Conservation (phyloP, 768 basidiomycete species). For the Suillus bovinus region DNA sequence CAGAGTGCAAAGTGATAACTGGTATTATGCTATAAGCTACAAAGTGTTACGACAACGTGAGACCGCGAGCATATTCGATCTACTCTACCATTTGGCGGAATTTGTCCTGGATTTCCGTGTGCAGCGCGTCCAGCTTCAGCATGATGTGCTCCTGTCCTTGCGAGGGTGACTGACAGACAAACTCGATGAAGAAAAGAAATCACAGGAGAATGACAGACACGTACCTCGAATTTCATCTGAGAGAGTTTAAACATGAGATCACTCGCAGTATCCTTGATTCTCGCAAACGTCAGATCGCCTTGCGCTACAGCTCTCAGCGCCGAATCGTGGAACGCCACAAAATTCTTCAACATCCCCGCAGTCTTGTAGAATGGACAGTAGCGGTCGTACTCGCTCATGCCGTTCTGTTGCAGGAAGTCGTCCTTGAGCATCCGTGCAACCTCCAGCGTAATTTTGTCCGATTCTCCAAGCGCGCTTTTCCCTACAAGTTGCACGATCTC, state of each 20-base stretch:
- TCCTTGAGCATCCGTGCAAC: slow-evolving; percentile 98
- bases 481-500: slow-evolving; percentile 99
- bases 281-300: slow-evolving; percentile 80
- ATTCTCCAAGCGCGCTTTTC: slow-evolving; percentile 95
- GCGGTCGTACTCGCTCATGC: slow-evolving; percentile 96
- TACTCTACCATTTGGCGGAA: slow-evolving; percentile 87
- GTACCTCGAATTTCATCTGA: slow-evolving; percentile 98
- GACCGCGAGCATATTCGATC: slow-evolving; percentile 13
- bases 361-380: slow-evolving; percentile 99
- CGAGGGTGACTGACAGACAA: slow-evolving; percentile 70
- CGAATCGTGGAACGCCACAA: slow-evolving; percentile 91
- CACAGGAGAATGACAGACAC: slow-evolving; percentile 20
- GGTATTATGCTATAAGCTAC: slow-evolving; percentile 28
- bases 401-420: slow-evolving; percentile 97
- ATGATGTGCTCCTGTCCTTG: slow-evolving; percentile 85
- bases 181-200: neutral
- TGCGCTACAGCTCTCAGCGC: slow-evolving; percentile 84
- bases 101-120: slow-evolving; percentile 88
- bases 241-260: slow-evolving; percentile 98
- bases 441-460: slow-evolving; percentile 97
- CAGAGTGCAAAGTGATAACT: neutral
- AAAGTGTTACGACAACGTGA: slow-evolving; percentile 5
- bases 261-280: slow-evolving; percentile 81
- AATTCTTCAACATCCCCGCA: slow-evolving; percentile 91
- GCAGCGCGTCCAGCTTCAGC: slow-evolving; percentile 77